Evolutionary conservation across 2,329 filamentous ascomycete species (phyloP).

Genomic region (Diaporthe sp.): DNA sequence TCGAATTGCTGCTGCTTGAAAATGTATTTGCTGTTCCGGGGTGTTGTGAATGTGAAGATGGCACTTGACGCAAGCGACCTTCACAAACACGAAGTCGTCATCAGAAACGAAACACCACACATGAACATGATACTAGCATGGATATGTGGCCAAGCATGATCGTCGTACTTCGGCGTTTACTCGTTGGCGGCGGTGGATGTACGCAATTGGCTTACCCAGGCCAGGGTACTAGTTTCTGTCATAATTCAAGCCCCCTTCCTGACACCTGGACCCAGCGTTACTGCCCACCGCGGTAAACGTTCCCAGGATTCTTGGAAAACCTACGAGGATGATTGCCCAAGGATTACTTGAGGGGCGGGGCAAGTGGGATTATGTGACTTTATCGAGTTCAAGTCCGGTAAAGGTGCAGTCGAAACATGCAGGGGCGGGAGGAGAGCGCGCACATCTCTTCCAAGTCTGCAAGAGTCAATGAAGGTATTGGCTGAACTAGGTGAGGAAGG

Average conservation of each 20-base stretch:
- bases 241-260: not conserved
- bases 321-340: not conserved
- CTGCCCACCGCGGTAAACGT: not conserved
- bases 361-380: not conserved
- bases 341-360: not conserved
- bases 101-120: not conserved
- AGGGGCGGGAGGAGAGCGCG: not conserved
- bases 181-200: not conserved
- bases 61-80: not conserved
- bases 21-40: not conserved
- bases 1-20: not conserved
- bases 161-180: not conserved
- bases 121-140: not conserved
- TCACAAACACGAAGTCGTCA: not conserved
- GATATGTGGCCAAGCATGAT: not conserved
- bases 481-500: not conserved
- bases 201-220: not conserved
- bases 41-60: not conserved
- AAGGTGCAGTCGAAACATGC: not conserved
- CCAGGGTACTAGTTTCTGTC: not conserved
- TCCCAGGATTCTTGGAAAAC: not conserved
- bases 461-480: not conserved
- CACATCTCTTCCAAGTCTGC: not conserved
- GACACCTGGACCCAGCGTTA: not conserved
- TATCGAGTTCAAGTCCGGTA: not conserved